Conservation (phyloP, 2,329 filamentous ascomycete genomes). For the Aureobasidium melanogenum region DNA sequence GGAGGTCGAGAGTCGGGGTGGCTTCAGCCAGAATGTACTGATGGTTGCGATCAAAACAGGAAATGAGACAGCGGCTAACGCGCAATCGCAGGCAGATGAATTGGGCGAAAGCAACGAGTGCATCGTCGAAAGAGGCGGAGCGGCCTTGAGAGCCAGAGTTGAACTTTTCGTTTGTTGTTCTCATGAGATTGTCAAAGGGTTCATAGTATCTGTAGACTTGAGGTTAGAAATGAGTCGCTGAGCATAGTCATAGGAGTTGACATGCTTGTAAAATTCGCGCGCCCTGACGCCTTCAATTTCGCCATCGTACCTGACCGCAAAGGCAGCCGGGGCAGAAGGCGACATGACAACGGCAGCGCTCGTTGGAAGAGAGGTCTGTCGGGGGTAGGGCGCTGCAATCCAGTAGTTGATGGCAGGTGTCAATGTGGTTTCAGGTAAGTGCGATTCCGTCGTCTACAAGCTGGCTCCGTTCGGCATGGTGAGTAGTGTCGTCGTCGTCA, state of each 20-base stretch:
- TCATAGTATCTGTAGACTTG: neutral
- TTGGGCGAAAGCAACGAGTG: conserved; percentile 29
- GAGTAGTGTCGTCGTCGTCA: too few species aligned
- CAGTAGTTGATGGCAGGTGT: neutral
- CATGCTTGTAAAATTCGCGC: conserved; percentile 12
- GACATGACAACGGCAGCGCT: neutral
- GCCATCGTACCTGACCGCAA: neutral
- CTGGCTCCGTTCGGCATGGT: too few species aligned
- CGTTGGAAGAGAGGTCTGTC: neutral
- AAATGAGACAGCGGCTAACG: conserved; percentile 29
- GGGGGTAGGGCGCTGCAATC: neutral
- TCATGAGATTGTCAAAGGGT: conserved; percentile 3
- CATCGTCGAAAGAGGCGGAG: conserved; percentile 28
- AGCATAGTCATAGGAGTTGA: neutral
- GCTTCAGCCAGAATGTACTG: conserved; percentile 45
- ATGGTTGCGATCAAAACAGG: conserved; percentile 39
- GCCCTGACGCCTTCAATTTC: conserved; percentile 8
- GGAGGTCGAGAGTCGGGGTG: conserved; percentile 33
- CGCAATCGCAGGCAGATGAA: conserved; percentile 29
- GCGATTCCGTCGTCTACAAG: too few species aligned
- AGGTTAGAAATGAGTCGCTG: neutral
- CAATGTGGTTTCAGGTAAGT: neutral
- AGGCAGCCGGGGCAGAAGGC: neutral
- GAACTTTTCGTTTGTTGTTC: neutral
- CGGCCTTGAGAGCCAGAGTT: neutral